Percentiles rank a stretch among this genome's conserved stretches.
Evolutionary conservation across 2,329 filamentous ascomycete genomes (phyloP).

Genomic region (Cordyceps sp.): DNA sequence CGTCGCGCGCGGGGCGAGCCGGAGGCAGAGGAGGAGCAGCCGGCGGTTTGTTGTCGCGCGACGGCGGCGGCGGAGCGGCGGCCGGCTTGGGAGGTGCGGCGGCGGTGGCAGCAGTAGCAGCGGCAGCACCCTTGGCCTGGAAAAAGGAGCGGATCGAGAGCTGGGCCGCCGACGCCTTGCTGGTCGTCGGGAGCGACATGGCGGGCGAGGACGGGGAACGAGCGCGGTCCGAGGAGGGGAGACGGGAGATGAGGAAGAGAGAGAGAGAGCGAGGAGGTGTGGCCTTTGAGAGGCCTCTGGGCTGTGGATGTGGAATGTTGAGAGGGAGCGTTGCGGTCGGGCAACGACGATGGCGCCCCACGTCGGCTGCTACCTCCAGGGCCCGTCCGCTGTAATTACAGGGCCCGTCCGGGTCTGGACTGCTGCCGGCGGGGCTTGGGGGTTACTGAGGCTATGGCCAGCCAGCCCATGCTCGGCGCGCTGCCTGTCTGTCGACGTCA

Average conservation of each 20-base stretch:
- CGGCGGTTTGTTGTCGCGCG: slow-evolving; percentile 4
- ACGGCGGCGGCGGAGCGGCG: slow-evolving; percentile 8
- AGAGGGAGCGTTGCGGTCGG: too few species aligned
- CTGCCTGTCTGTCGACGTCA: too few species aligned
- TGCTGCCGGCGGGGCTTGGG: too few species aligned
- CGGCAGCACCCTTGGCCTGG: slow-evolving; percentile 22
- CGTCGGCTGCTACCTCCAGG: too few species aligned
- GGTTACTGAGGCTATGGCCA: too few species aligned
- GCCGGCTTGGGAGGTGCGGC: slow-evolving; percentile 9
- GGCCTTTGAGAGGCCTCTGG: too few species aligned
- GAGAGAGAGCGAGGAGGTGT: neutral
- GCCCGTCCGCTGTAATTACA: too few species aligned
- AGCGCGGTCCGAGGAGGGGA: neutral
- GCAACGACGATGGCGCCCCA: too few species aligned
- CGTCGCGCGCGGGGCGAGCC: slow-evolving; percentile 9
- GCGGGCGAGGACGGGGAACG: too few species aligned
- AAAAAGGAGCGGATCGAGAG: slow-evolving; percentile 49
- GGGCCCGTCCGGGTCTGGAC: too few species aligned
- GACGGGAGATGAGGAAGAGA: neutral
- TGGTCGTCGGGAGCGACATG: slow-evolving; percentile 24
- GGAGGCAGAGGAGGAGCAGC: slow-evolving; percentile 10
- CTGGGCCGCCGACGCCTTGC: slow-evolving; percentile 22
- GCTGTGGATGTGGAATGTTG: too few species aligned
- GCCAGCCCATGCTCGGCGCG: too few species aligned
- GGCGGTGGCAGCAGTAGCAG: slow-evolving; percentile 17